Percentiles rank a stretch among this genome's conserved stretches.
These are phyloP conservation scores for Rubia yunnanensis DNA, from an alignment of 257 asterid species.

Conservation along the genomic window DNA sequence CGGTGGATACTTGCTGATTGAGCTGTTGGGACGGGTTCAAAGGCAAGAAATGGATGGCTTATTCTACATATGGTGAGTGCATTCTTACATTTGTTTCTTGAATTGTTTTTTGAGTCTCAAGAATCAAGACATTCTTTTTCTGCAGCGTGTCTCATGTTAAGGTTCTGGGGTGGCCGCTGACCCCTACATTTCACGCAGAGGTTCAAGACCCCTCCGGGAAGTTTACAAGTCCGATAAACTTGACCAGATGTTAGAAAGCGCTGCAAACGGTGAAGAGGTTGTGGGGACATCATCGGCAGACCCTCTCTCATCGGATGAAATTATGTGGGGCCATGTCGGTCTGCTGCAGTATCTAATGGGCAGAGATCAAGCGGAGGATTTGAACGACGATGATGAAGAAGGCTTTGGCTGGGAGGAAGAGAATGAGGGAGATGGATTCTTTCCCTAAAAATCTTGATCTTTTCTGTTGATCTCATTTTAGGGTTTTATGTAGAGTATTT, in stretches of 20 bases:
- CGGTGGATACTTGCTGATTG: conserved; percentile 70
- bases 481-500: background rate
- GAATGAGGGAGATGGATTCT: conserved; percentile 8
- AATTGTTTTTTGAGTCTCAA: background rate
- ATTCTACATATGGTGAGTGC: conserved; percentile 63
- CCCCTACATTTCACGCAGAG: conserved; percentile 48
- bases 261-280: conserved; percentile 13
- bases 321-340: conserved; percentile 25
- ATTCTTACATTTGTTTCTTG: background rate
- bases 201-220: conserved; percentile 33
- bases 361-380: background rate
- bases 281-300: conserved; percentile 4
- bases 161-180: conserved; percentile 47
- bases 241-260: conserved; percentile 20
- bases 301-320: conserved; percentile 23
- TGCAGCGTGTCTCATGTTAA: conserved; percentile 60
- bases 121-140: background rate
- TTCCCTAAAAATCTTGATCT: conserved; percentile 2
- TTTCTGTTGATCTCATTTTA: background rate
- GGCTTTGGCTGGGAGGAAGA: conserved; percentile 8
- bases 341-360: conserved; percentile 16
- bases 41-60: conserved; percentile 49
- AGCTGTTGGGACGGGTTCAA: conserved; percentile 67
- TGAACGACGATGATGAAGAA: background rate
- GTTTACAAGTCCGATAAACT: conserved; percentile 28